Percentiles rank a stretch among this genome's conserved stretches.
Evolutionary conservation across 768 basidiomycete genomes (phyloP).

Genomic region (Pholiota molesta): DNA sequence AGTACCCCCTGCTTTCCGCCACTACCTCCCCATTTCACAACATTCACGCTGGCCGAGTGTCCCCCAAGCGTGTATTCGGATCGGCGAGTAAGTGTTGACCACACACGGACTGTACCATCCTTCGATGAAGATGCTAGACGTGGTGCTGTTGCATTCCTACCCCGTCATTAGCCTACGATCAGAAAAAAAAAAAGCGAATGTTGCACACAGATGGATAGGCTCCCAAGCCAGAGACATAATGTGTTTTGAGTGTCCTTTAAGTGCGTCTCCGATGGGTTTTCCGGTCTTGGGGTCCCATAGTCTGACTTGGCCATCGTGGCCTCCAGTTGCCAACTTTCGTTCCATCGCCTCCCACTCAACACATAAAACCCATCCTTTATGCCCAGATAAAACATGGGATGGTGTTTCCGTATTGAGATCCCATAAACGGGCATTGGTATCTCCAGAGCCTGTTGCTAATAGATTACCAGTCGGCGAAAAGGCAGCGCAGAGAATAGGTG

Average conservation of each 20-base stretch:
- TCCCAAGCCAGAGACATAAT: conserved; percentile 96
- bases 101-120: conserved; percentile 94
- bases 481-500: conserved; percentile 92
- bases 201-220: conserved; percentile 84
- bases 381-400: conserved; percentile 83
- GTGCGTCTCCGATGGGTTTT: conserved; percentile 82
- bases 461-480: conserved; percentile 93
- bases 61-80: conserved; percentile 88
- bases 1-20: conserved; percentile 70
- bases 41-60: conserved; percentile 92
- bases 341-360: conserved; percentile 98
- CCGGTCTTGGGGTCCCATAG: conserved; percentile 96
- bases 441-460: conserved; percentile 94
- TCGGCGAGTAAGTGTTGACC: conserved; percentile 74
- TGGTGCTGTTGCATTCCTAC: conserved; percentile 75
- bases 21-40: conserved; percentile 95
- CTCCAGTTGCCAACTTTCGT: conserved; percentile 87
- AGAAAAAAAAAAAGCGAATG: no score
- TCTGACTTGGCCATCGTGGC: conserved; percentile 90
- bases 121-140: conserved; percentile 95
- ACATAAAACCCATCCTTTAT: conserved; percentile 95
- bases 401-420: conserved; percentile 93
- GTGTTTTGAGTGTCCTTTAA: conserved; percentile 96
- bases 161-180: not conserved
- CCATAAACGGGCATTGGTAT: conserved; percentile 92